Percentiles rank a stretch among this genome's conserved stretches.
phyloP scores from a whole-genome alignment of 495 filamentous ascomycete species.

The Penicillium bovifimosum region DNA sequence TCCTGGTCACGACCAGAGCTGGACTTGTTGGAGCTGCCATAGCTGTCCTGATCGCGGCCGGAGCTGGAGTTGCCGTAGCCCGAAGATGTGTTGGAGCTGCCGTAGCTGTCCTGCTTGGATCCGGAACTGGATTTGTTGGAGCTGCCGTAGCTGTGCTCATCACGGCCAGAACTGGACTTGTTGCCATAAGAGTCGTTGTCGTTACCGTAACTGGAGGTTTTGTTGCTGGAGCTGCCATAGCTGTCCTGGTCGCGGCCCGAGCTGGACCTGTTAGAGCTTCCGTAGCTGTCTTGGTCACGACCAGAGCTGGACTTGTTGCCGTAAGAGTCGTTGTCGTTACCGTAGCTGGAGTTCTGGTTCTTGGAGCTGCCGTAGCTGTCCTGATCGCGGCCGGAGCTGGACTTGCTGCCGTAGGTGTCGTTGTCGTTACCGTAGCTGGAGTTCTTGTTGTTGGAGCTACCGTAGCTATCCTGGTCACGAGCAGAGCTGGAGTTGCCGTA shows the following conservation, averaged over 20 bases:
- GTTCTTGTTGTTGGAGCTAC: background rate
- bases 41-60: background rate
- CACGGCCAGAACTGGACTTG: background rate
- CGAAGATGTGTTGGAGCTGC: background rate
- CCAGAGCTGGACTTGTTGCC: background rate
- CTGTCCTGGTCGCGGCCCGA: background rate
- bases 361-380: constrained; percentile 1
- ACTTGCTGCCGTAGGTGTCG: background rate
- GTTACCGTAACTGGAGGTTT: background rate
- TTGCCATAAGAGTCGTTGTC: background rate
- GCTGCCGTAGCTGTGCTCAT: background rate
- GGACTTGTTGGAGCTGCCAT: background rate
- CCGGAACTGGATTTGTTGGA: too few relatives aligned
- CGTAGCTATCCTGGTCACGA: background rate
- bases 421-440: background rate
- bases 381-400: background rate
- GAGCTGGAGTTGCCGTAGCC: background rate
- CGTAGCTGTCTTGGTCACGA: background rate
- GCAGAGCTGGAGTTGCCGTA: constrained; percentile 1
- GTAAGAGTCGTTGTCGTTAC: background rate
- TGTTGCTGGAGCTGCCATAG: background rate
- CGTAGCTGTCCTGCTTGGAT: background rate
- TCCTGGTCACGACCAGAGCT: background rate
- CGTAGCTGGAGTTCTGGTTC: background rate
- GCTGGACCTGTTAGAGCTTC: background rate